Evolutionary conservation across 108 stramenopile genomes (phyloP), one percentile per base, ranked within the genome.

Genomic region (Pseudonitzschia pungens): DNA sequence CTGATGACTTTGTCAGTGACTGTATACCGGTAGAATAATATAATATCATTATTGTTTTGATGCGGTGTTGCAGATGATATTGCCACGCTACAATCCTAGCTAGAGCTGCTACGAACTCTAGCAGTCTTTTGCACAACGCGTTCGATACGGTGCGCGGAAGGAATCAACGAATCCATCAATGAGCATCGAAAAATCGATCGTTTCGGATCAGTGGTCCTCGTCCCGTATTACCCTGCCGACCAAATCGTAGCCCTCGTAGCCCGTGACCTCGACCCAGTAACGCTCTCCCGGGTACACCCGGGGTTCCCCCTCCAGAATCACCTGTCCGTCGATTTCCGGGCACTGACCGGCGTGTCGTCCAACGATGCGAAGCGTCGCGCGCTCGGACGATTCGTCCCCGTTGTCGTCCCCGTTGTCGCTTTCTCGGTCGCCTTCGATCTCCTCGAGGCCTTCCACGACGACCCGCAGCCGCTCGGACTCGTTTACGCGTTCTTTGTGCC

Each of bases 271-370:
- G 5, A 74, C 82, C 71, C 70, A 74, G 58, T 73, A 83, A 4
- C 82, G 77, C 18, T 80, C 69, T 59, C 82, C 82, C 45, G 75
- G 65, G 28, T 76, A 57, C 1, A 69, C 75, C 20, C 45, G 69
- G 7, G 65, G 60, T 43, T 69, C 65, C 15, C 50, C 75, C 45
- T 76, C 71, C 18, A 82, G 20, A 52, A 83, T 71, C 21, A 83
- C 77, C 45, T 77, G 73, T 31, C 77, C 77, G 36, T 83, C 82
- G 66, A 83, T 78, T 29, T 83, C 82, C 5, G 82, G 82, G 65
- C 82, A 83, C 56, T 83, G 82, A 36, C 82, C 82, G 56, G 70
- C 74, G 48, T 83, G 77, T 74, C 82, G 69, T 32, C 82, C 82
- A 1, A 78, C 77, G 24, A 83, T 75, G 33, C 33, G 11, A 16